Evolutionary conservation across 1,284 basidiomycete genomes (phyloP).

Genomic region (Cutaneotrichosporon cutaneum): DNA sequence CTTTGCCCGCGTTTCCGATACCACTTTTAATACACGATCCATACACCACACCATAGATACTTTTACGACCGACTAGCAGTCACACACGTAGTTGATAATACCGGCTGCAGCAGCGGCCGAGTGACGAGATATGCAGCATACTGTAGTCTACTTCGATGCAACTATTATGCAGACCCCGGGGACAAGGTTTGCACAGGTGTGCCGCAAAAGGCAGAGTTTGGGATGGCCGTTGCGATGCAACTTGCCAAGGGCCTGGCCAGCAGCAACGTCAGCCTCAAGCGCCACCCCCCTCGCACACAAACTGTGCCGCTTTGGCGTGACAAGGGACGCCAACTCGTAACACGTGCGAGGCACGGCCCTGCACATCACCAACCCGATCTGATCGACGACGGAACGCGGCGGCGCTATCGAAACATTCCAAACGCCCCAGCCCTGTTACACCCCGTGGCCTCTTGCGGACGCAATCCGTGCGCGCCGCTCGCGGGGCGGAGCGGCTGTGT

Average conservation of each 20-base stretch:
- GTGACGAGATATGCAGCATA: conserved; percentile 3
- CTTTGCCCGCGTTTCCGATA: no score
- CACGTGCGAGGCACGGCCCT: neutral
- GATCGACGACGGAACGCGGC: neutral
- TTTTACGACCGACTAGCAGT: conserved; percentile 5
- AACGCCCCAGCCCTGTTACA: no score
- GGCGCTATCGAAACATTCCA: neutral
- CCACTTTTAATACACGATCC: conserved; percentile 3
- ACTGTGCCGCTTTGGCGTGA: neutral
- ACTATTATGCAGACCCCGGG: neutral
- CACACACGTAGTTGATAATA: conserved; percentile 13
- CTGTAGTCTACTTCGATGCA: conserved; percentile 1
- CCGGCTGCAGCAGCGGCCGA: neutral
- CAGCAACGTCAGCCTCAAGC: neutral
- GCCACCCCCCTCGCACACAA: neutral
- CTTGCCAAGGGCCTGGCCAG: neutral
- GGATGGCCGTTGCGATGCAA: neutral
- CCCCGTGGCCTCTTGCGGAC: neutral
- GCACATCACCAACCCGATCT: neutral
- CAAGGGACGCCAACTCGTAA: neutral
- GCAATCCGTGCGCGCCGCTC: no score
- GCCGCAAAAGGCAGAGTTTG: neutral
- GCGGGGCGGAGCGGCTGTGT: no score
- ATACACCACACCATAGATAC: conserved; percentile 5
- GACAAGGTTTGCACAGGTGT: neutral